These are phyloP conservation scores for Claviceps sp. DNA, from an alignment of 2,329 filamentous ascomycete genomes.

Conservation along the genomic window DNA sequence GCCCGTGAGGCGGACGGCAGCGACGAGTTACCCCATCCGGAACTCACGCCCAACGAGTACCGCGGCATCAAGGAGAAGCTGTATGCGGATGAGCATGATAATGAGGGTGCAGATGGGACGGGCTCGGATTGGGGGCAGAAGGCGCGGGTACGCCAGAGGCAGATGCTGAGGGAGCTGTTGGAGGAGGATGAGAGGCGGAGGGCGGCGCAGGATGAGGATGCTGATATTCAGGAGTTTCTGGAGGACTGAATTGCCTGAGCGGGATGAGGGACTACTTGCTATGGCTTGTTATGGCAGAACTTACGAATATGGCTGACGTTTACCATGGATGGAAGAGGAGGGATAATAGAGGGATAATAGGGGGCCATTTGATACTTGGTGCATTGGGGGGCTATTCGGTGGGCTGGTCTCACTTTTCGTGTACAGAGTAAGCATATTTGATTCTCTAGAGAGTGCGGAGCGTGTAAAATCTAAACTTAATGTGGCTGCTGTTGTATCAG, in stretches of 20 bases:
- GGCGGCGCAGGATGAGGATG: constrained; percentile 53
- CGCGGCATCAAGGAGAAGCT: constrained; percentile 42
- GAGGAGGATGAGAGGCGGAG: constrained; percentile 48
- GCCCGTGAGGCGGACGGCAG: constrained; percentile 12
- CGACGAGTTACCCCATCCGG: constrained; percentile 15
- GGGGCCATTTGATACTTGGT: neutral
- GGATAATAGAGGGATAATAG: neutral
- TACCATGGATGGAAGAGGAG: neutral
- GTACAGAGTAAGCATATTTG: neutral
- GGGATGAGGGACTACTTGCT: too few relatives aligned
- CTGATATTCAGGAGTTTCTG: constrained; percentile 62
- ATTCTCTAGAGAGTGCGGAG: neutral
- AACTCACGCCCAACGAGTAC: constrained; percentile 52
- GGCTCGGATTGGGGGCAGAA: constrained; percentile 55
- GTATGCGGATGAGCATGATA: constrained; percentile 34
- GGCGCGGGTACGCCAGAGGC: constrained; percentile 54
- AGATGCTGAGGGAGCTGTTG: constrained; percentile 50
- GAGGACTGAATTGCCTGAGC: constrained; percentile 24
- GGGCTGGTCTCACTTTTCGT: neutral
- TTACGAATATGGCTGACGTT: too few relatives aligned
- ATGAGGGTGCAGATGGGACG: constrained; percentile 30
- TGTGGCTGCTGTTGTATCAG: neutral
- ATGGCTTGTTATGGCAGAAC: neutral
- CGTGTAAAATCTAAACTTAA: neutral
- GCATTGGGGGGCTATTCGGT: neutral